A percentile compares a stretch with the other conserved stretches of the same genome.
Evolutionary conservation across 2,329 filamentous ascomycete species (phyloP).

Genomic region (Coniochaeta sp.): DNA sequence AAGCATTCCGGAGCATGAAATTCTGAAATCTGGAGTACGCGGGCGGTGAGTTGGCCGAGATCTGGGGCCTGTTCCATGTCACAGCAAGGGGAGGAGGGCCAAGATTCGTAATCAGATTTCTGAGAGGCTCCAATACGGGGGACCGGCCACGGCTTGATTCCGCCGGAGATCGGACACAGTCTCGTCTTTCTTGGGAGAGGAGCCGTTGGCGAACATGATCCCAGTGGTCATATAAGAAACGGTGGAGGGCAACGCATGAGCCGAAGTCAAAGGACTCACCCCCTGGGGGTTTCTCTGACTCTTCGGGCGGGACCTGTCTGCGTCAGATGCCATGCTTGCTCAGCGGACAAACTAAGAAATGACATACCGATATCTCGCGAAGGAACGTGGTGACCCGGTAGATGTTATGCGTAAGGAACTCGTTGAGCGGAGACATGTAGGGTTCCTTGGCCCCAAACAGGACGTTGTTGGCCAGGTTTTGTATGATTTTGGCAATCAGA

Average conservation of each 20-base stretch:
- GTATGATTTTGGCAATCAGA: conserved; percentile 64
- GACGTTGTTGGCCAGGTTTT: conserved; percentile 66
- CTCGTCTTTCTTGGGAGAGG: conserved; percentile 50
- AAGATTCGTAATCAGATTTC: conserved; percentile 57
- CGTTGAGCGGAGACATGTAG: conserved; percentile 65
- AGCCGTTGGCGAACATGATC: conserved; percentile 61
- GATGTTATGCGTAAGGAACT: conserved; percentile 62
- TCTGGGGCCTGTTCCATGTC: conserved; percentile 61
- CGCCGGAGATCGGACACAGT: conserved; percentile 46
- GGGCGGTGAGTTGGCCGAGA: conserved; percentile 56
- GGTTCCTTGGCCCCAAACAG: conserved; percentile 65
- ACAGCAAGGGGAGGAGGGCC: conserved; percentile 62
- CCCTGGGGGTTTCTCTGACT: conserved; percentile 29
- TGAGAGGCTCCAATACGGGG: conserved; percentile 52
- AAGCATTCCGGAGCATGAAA: conserved; percentile 65
- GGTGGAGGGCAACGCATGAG: conserved; percentile 61
- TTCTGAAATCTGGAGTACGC: conserved; percentile 64
- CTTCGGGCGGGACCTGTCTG: conserved; percentile 38
- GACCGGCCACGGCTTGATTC: conserved; percentile 45
- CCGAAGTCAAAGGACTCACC: conserved; percentile 60
- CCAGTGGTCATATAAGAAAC: conserved; percentile 67
- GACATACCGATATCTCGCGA: conserved; percentile 56
- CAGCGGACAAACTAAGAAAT: background rate
- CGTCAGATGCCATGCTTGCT: conserved; percentile 10
- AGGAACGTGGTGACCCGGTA: conserved; percentile 61